Base-by-base conservation (phyloP, 2,329 filamentous ascomycete species). In the Penicillium expansum region DNA sequence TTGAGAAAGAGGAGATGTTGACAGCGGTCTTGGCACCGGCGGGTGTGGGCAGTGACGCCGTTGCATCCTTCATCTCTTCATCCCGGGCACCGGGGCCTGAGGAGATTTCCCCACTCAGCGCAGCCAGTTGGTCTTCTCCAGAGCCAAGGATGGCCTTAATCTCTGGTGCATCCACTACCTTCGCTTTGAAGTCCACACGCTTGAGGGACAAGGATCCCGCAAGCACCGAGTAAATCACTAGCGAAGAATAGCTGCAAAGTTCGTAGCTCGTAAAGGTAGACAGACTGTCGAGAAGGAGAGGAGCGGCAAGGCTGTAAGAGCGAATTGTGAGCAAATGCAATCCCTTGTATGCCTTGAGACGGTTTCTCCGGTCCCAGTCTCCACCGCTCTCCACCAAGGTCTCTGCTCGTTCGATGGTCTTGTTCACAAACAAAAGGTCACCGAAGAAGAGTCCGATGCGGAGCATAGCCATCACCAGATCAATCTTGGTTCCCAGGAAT, bases 181-280 rank as follows among this genome's bases (percentile, higher is more conserved):
- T 97, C 64, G 90, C 90, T 82, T 99, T 99, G 84, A 99, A 99
- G 76, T 99, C 94, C 33, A 97, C 91, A 48, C 94, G 89, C 81
- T 97, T 96, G 55, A 99, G 84, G 44, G 93, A 94, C 24, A 97
- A 88, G 7, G 92, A 95, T 57, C 94, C 94, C 35, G 94, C 92
- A 33, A 99, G 86, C 22, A 97, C 93, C 1, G 94, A 92, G 79
- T 97, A 99, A 56, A 97, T 87, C 50, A 99, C 94, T 24, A 99
- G 85, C 59, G 86, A 89, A 57, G 92, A 96, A 81, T 99, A 99
- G 64, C 89, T 93, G 86, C 94, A 99, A 48, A 99, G 86, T 77
- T 99, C 94, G 79, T 97, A 97, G 75, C 92, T 97, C 61, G 94
- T 99, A 76, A 99, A 99, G 22, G 94, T 99, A 29, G 93, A 97